Evolutionary conservation across 2,329 filamentous ascomycete genomes (phyloP).

Genomic region (Lachnellula cervina): DNA sequence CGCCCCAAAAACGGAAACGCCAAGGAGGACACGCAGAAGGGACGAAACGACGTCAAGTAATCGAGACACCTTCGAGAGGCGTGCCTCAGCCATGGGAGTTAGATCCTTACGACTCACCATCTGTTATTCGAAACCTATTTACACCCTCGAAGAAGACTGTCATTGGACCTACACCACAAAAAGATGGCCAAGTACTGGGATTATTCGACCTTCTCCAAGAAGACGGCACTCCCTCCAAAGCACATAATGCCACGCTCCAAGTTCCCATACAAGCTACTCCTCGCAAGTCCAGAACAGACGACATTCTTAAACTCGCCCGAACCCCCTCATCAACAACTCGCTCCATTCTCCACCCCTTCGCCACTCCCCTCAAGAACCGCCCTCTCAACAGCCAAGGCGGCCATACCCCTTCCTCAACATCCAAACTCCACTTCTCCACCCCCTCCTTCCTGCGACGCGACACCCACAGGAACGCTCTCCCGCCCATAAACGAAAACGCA

Average conservation of each 20-base stretch:
- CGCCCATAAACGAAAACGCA: conserved; percentile 52
- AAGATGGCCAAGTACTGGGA: conserved; percentile 70
- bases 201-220: conserved; percentile 67
- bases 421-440: conserved; percentile 59
- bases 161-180: conserved; percentile 75
- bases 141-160: conserved; percentile 54
- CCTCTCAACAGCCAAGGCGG: conserved; percentile 35
- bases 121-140: conserved; percentile 53
- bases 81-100: conserved; percentile 33
- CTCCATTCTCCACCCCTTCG: conserved; percentile 57
- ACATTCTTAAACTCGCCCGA: conserved; percentile 21
- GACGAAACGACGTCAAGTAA: conserved; percentile 45
- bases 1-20: conserved; percentile 35
- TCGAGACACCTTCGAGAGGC: conserved; percentile 37
- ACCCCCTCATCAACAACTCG: conserved; percentile 54
- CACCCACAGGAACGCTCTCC: conserved; percentile 38
- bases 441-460: conserved; percentile 63
- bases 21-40: conserved; percentile 40
- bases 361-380: conserved; percentile 56
- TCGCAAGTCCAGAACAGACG: conserved; percentile 24
- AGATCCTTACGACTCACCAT: conserved; percentile 50
- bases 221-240: conserved; percentile 35
- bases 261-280: conserved; percentile 36
- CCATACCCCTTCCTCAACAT: conserved; percentile 46
- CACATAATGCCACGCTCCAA: conserved; percentile 23